Base-by-base conservation (phyloP, 106 monocot genomes). In the Gastrodia elata region DNA sequence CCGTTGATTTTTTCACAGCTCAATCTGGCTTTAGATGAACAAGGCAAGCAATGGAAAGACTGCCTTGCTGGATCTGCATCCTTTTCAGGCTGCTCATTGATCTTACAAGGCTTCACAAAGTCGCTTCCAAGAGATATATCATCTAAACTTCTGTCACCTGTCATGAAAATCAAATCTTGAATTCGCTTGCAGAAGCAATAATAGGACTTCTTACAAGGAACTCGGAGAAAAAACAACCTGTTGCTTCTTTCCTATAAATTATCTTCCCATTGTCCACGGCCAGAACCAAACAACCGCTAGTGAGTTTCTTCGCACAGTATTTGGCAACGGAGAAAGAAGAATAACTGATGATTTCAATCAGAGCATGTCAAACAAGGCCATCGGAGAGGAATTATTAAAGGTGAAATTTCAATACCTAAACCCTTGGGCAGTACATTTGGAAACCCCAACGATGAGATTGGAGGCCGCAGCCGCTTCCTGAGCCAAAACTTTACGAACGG, bases 261-360 rank as follows among this genome's bases (percentile, higher is more conserved):
- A 89, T 83, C 73, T 89, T 89, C 39, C 89, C 89, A 76, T 79
- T 85, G 83, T 42, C 77, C 48, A 89, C 89, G 2, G 83, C 89
- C 20, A 83, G 48, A 6, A 89, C 83, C 32, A 78, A 64, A 49
- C 89, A 89, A 33, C 79, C 71, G 9, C 57, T 46, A 14, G 83
- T 36, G 16, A 89, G 77, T 24, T 89, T 89, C 80, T 77, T 89
- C 2, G 79, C 83, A 49, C 89, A 85, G 65, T 89, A 85, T 40
- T 81, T 85, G 13, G 83, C 89, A 30, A 81, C 56, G 11, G 80
- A 85, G 30, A 70, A 71, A 15, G 82, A 76, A 34, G 69, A 78
- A 18, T 57, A 76, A 39, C 79, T 83, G 56, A 10, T 3, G 20
- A 42, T 70, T 37, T 33, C 52, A 5, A 26, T 28, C 18, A 68